These are phyloP conservation scores for Gomphus sp. DNA, from an alignment of 1,284 basidiomycete genomes.

Conservation along the genomic window DNA sequence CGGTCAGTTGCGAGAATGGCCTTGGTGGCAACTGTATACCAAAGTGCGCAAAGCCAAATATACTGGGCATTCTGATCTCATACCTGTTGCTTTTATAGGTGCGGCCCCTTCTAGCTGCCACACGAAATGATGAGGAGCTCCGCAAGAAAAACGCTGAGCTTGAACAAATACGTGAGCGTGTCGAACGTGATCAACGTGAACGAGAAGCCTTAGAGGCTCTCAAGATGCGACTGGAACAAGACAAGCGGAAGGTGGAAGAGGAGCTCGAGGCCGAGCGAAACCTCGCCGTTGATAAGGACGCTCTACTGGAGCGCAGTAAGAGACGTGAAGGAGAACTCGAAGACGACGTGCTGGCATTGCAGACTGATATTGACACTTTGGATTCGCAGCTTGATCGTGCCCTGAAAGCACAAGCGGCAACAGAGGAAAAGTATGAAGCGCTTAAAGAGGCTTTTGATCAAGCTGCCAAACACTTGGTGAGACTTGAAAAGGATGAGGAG, in stretches of 20 bases:
- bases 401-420: slow-evolving; percentile 65
- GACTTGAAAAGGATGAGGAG: slow-evolving; percentile 70
- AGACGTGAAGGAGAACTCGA: slow-evolving; percentile 77
- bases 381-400: slow-evolving; percentile 84
- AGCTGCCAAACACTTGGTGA: slow-evolving; percentile 75
- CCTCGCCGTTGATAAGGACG: slow-evolving; percentile 78
- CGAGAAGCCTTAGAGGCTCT: slow-evolving; percentile 70
- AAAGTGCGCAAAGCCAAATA: slow-evolving; percentile 40
- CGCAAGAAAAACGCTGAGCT: slow-evolving; percentile 85
- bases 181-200: slow-evolving; percentile 78
- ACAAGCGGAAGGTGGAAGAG: slow-evolving; percentile 76
- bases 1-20: slow-evolving; percentile 86
- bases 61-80: neutral
- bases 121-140: slow-evolving; percentile 88
- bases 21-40: slow-evolving; percentile 98
- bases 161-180: slow-evolving; percentile 71
- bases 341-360: slow-evolving; percentile 76
- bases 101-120: slow-evolving; percentile 87
- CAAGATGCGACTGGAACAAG: slow-evolving; percentile 70
- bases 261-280: slow-evolving; percentile 78
- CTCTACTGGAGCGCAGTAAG: slow-evolving; percentile 79
- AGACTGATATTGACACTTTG: slow-evolving; percentile 76
- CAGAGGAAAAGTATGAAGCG: slow-evolving; percentile 67
- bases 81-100: slow-evolving; percentile 38
- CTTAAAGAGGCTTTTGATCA: slow-evolving; percentile 70